Base-by-base conservation (phyloP, 176 grass and related monocot species). In the Avena eriantha region DNA sequence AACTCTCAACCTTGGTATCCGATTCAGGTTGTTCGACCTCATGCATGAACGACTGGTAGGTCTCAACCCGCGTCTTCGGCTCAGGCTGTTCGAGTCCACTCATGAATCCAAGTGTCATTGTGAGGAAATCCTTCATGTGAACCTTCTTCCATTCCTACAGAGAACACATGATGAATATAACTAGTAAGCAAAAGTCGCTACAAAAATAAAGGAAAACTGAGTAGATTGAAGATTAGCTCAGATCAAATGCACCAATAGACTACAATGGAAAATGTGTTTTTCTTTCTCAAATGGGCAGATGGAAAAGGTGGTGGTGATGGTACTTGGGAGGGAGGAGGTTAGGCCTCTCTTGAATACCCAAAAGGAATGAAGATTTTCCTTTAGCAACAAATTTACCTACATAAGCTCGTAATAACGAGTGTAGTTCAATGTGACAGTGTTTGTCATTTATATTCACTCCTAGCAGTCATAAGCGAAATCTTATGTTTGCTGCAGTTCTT, bases 41-140 rank as follows among this genome's bases (percentile, higher is more conserved):
- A 26, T 96, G 87, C 90, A 94, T 84, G 73, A 96, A 96, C 41
- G 85, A 68, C 63, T 92, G 84, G 17, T 95, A 98, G 68, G 86
- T 94, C 53, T 93, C 93, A 6, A 98, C 86, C 76, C 90, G 24
- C 33, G 96, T 94, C 78, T 93, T 88, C 0, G 92, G 78, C 73
- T 92, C 88, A 45, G 93, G 67, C 35, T 83, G 86, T 69, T 85
- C 91, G 14, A 87, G 74, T 2, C 71, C 87, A 3, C 93, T 35
- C 84, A 96, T 76, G 72, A 99, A 99, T 43, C 83, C 92, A 22
- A 75, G 45, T 0, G 97, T 96, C 94, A 99, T 99, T 7, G 56
- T 60, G 8, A 99, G 79, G 87, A 99, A 96, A 84, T 91, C 92
- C 26, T 93, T 89, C 89, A 87, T 96, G 50, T 93, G 90, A 65